These are phyloP conservation scores for Monilinia laxa DNA, from an alignment of 2,329 filamentous ascomycete genomes.

Conservation along the genomic window DNA sequence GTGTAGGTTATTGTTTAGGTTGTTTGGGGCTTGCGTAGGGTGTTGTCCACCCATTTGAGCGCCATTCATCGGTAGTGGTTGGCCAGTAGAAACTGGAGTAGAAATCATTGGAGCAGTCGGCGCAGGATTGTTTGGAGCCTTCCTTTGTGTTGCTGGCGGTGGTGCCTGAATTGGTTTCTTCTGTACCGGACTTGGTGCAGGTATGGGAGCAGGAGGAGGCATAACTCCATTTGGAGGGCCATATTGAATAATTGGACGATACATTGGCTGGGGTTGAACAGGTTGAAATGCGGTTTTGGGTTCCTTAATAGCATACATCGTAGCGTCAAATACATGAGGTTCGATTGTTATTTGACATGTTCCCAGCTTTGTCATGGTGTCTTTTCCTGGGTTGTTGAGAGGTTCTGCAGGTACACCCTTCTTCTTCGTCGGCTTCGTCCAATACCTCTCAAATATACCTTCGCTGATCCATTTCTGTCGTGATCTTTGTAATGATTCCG, in stretches of 20 bases:
- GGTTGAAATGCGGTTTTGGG: conserved; percentile 41
- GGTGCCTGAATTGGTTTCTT: conserved; percentile 37
- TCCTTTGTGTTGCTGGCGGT: conserved; percentile 22
- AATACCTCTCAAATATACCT: conserved; percentile 74
- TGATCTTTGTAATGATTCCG: conserved; percentile 71
- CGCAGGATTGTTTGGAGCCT: conserved; percentile 27
- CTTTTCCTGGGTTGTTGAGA: conserved; percentile 65
- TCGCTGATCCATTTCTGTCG: conserved; percentile 70
- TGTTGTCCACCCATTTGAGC: conserved; percentile 1
- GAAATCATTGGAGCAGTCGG: neutral
- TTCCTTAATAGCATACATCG: conserved; percentile 70
- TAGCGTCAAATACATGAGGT: conserved; percentile 76
- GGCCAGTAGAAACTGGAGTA: conserved; percentile 1
- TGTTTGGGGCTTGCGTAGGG: conserved; percentile 2
- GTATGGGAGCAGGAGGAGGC: conserved; percentile 53
- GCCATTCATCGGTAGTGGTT: conserved; percentile 1
- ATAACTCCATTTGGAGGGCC: conserved; percentile 62
- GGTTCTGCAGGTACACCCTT: conserved; percentile 63
- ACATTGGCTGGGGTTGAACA: conserved; percentile 39
- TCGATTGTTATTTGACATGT: conserved; percentile 73
- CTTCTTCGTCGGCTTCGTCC: conserved; percentile 69
- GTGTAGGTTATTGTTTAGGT: conserved; percentile 14
- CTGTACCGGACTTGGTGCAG: conserved; percentile 40
- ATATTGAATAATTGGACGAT: conserved; percentile 63
- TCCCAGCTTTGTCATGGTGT: conserved; percentile 72